Evolutionary conservation across 75 land plant genomes (phyloP).

Genomic region (Azolla pinnata): DNA sequence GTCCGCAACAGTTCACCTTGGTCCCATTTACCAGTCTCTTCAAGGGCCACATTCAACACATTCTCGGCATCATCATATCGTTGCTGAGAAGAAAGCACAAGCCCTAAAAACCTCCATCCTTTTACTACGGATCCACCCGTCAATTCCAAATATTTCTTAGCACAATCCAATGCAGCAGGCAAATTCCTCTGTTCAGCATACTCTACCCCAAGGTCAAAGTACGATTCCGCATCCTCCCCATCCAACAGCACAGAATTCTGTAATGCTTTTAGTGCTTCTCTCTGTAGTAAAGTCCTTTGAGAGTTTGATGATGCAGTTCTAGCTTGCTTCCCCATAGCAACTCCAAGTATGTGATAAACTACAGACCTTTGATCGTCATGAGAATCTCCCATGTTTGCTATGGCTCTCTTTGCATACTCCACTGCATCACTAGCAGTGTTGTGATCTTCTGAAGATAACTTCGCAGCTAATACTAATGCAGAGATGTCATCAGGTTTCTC

Average conservation of each 20-base stretch:
- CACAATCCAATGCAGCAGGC: slow-evolving; percentile 62
- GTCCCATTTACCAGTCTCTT: slow-evolving; percentile 72
- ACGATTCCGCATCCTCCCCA: slow-evolving; percentile 34
- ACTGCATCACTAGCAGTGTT: slow-evolving; percentile 41
- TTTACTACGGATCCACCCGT: slow-evolving; percentile 56
- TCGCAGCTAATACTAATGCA: slow-evolving; percentile 70
- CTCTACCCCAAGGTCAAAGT: slow-evolving; percentile 56
- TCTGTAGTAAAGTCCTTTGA: slow-evolving; percentile 34
- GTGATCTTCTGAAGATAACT: slow-evolving; percentile 42
- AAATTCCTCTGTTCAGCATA: slow-evolving; percentile 79
- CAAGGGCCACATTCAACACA: slow-evolving; percentile 66
- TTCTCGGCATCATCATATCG: slow-evolving; percentile 67
- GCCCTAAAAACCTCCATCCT: slow-evolving; percentile 64
- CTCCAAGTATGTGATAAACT: slow-evolving; percentile 52
- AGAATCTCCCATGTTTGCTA: slow-evolving; percentile 16
- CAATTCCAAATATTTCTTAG: slow-evolving; percentile 48
- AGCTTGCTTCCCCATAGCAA: slow-evolving; percentile 43
- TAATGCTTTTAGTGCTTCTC: slow-evolving; percentile 54
- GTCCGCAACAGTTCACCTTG: slow-evolving; percentile 65
- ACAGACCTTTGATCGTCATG: slow-evolving; percentile 24
- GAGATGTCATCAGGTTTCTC: slow-evolving; percentile 45
- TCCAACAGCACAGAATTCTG: slow-evolving; percentile 11
- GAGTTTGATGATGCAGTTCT: slow-evolving; percentile 39
- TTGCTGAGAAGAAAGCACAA: slow-evolving; percentile 70
- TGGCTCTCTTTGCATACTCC: slow-evolving; percentile 37